A percentile compares a stretch with the other conserved stretches of the same genome.
phyloP scores from a whole-genome alignment of 768 basidiomycete genomes.

The Daedaleopsis nitida region DNA sequence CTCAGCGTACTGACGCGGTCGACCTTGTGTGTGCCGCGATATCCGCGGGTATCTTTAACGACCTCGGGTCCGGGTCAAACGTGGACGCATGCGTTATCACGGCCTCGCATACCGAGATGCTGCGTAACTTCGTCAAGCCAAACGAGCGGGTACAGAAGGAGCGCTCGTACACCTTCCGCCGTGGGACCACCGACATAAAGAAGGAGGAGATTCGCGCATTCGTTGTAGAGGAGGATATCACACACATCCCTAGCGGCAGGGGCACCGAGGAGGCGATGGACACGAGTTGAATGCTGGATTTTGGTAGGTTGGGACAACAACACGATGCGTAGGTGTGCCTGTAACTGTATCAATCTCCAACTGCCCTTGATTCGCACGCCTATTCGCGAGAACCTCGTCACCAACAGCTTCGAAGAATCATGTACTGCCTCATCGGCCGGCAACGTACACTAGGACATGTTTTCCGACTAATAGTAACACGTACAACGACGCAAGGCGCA shows the following conservation, averaged over 20 bases:
- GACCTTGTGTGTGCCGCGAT: constrained; percentile 84
- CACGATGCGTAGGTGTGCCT: constrained; percentile 6
- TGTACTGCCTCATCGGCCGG: background rate
- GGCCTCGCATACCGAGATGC: constrained; percentile 82
- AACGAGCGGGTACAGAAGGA: constrained; percentile 84
- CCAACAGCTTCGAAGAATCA: background rate
- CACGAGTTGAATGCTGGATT: constrained; percentile 52
- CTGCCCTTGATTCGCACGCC: background rate
- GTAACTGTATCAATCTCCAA: constrained; percentile 1
- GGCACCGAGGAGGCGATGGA: constrained; percentile 72
- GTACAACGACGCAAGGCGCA: background rate
- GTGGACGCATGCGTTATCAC: constrained; percentile 97
- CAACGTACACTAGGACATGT: background rate
- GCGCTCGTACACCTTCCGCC: constrained; percentile 64
- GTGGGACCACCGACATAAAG: constrained; percentile 90
- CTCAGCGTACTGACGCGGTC: constrained; percentile 79
- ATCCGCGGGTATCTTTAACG: constrained; percentile 97
- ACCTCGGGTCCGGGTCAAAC: constrained; percentile 98
- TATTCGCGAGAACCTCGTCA: background rate
- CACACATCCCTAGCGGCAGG: constrained; percentile 31
- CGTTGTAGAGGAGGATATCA: constrained; percentile 69
- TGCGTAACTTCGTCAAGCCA: constrained; percentile 92
- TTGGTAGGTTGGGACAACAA: background rate
- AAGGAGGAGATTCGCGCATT: constrained; percentile 74
- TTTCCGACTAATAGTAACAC: background rate